Percentiles rank a stretch among this genome's conserved stretches.
phyloP scores from a whole-genome alignment of 352 stramenopile species.

The Pythium myriotylum region DNA sequence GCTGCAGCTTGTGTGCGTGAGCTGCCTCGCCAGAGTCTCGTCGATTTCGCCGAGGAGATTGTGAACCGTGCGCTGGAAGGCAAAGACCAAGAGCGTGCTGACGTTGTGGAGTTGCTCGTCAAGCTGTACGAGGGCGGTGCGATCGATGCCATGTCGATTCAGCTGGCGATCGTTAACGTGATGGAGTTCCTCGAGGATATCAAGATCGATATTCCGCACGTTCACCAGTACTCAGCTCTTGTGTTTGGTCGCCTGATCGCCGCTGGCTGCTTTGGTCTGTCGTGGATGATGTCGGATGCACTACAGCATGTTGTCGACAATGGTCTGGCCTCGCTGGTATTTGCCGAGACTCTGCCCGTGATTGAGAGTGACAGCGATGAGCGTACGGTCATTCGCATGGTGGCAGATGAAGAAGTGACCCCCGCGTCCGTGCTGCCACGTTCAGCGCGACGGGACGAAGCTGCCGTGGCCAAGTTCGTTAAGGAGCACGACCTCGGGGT shows the following conservation, averaged over 20 bases:
- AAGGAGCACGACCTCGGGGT: conserved; percentile 61
- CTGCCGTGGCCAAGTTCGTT: conserved; percentile 60
- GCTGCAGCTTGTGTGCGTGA: conserved; percentile 71
- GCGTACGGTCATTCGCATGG: conserved; percentile 68
- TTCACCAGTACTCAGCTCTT: conserved; percentile 77
- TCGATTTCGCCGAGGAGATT: conserved; percentile 72
- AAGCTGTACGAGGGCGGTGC: conserved; percentile 69
- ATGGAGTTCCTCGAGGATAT: conserved; percentile 88
- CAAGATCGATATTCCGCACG: conserved; percentile 83
- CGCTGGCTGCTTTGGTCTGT: conserved; percentile 81
- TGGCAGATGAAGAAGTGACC: conserved; percentile 79
- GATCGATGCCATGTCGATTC: conserved; percentile 73
- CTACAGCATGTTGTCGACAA: conserved; percentile 59
- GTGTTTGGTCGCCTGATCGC: conserved; percentile 77
- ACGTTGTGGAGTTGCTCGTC: conserved; percentile 76
- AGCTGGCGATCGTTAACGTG: conserved; percentile 63
- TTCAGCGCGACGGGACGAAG: conserved; percentile 40
- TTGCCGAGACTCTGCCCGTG: conserved; percentile 74
- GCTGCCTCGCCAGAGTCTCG: conserved; percentile 50
- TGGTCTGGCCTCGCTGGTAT: conserved; percentile 65
- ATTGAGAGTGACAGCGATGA: conserved; percentile 72
- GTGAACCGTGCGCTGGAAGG: conserved; percentile 76
- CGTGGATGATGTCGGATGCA: conserved; percentile 73
- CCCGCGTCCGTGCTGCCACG: conserved; percentile 51
- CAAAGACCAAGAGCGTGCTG: conserved; percentile 67